phyloP scores from a whole-genome alignment of 306 rosid genomes.

The Oemleria cerasiformis region DNA sequence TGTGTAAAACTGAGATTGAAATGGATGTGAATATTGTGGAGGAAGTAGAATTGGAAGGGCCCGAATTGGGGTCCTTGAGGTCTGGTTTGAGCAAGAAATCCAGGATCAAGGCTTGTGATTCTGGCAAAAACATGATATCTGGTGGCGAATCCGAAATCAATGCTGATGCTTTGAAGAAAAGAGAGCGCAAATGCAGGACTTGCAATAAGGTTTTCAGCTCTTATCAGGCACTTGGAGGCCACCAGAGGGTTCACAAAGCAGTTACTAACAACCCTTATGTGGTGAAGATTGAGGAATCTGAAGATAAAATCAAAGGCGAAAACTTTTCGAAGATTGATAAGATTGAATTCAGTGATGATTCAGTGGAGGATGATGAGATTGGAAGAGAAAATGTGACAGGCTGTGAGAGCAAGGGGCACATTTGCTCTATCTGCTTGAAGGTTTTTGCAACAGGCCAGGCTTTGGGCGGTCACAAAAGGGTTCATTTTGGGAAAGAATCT shows the following conservation, averaged over 20 bases:
- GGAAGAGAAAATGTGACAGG: conserved; percentile 8
- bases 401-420: conserved; percentile 25
- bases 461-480: conserved; percentile 56
- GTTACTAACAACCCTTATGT: background rate
- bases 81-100: conserved; percentile 17
- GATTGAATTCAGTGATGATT: conserved; percentile 11
- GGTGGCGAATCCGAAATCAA: conserved; percentile 13
- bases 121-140: conserved; percentile 3
- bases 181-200: conserved; percentile 35
- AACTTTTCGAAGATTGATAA: conserved; percentile 10
- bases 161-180: conserved; percentile 20
- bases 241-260: conserved; percentile 33
- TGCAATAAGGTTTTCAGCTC: conserved; percentile 32
- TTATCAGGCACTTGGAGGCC: conserved; percentile 40
- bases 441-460: conserved; percentile 51
- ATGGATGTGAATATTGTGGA: background rate
- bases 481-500: conserved; percentile 31
- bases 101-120: conserved; percentile 18
- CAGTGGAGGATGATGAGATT: conserved; percentile 12
- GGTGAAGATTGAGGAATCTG: conserved; percentile 5
- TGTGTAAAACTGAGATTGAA: background rate
- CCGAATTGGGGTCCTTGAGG: conserved; percentile 14
- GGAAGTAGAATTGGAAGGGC: conserved; percentile 2
- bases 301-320: background rate
- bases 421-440: conserved; percentile 44